These are phyloP conservation scores for Litchi chinensis DNA, from an alignment of 345 rosid species.

Conservation along the genomic window DNA sequence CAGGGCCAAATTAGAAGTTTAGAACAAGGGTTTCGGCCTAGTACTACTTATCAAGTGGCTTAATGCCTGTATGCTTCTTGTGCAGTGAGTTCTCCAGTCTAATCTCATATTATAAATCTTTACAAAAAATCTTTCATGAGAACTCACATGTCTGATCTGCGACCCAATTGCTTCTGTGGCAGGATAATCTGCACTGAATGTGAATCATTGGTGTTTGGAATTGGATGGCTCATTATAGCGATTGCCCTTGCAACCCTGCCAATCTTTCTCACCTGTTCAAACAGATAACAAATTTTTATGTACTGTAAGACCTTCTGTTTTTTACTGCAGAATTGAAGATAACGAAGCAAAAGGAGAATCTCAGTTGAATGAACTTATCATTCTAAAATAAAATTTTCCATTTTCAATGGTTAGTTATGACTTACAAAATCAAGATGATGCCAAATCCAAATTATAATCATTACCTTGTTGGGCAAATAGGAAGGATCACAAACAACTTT, in stretches of 20 bases:
- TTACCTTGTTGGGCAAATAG: slow-evolving; percentile 83
- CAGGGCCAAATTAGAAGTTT: not conserved
- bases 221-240: slow-evolving; percentile 94
- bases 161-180: slow-evolving; percentile 96
- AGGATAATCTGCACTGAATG: slow-evolving; percentile 92
- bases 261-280: slow-evolving; percentile 74
- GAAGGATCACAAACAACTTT: slow-evolving; percentile 99
- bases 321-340: slow-evolving; percentile 1
- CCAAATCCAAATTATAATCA: not conserved
- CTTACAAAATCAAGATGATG: not conserved
- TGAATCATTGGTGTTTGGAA: slow-evolving; percentile 86
- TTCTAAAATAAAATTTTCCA: not conserved
- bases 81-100: not conserved
- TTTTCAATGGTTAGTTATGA: not conserved
- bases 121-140: not conserved
- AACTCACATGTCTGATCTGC: slow-evolving; percentile 81
- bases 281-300: slow-evolving; percentile 16
- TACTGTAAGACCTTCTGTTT: slow-evolving; percentile 11
- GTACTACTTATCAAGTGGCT: not conserved
- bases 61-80: not conserved
- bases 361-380: not conserved
- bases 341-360: not conserved
- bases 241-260: slow-evolving; percentile 92
- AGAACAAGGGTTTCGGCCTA: not conserved
- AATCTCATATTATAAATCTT: too few relatives aligned